Percentiles rank a stretch among this genome's conserved stretches.
phyloP scores from a whole-genome alignment of 345 rosid genomes.

The Aquilaria sinensis region DNA sequence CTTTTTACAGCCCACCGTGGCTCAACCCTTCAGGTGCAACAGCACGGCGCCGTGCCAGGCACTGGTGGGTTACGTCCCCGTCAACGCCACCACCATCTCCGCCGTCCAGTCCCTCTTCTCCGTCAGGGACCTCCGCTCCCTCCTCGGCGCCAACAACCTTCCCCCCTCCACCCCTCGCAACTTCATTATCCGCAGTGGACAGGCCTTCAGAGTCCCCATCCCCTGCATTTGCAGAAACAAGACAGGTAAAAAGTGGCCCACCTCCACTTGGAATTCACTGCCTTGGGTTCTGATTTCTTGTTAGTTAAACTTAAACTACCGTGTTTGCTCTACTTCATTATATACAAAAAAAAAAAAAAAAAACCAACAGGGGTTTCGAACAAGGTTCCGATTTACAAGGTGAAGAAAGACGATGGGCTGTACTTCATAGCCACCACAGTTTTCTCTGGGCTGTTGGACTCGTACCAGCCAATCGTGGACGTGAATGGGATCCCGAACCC shows the following conservation, averaged over 20 bases:
- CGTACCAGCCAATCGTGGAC: constrained; percentile 22
- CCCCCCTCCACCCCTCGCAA: constrained; percentile 25
- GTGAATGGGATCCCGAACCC: constrained; percentile 25
- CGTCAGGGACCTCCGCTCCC: constrained; percentile 27
- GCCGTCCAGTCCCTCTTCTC: constrained; percentile 43
- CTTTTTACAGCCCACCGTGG: neutral
- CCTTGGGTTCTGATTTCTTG: neutral
- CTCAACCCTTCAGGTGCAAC: constrained; percentile 40
- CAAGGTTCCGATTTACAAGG: constrained; percentile 36
- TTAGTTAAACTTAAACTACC: neutral
- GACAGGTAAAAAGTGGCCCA: constrained; percentile 24
- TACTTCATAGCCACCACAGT: constrained; percentile 29
- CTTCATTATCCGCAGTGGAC: constrained; percentile 10
- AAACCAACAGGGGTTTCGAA: constrained; percentile 19
- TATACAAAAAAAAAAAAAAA: too few relatives aligned
- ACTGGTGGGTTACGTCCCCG: constrained; percentile 45
- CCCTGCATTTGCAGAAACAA: constrained; percentile 52
- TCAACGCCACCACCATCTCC: constrained; percentile 39
- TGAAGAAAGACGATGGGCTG: constrained; percentile 32
- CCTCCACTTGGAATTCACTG: neutral
- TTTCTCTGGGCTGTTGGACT: constrained; percentile 23
- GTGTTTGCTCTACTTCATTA: too few relatives aligned
- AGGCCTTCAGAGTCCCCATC: constrained; percentile 45
- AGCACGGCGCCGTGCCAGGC: constrained; percentile 25
- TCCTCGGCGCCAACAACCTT: constrained; percentile 56